Evolutionary conservation across 208 protist species (phyloP).

Genomic region (Acanthamoeba triangularis): DNA sequence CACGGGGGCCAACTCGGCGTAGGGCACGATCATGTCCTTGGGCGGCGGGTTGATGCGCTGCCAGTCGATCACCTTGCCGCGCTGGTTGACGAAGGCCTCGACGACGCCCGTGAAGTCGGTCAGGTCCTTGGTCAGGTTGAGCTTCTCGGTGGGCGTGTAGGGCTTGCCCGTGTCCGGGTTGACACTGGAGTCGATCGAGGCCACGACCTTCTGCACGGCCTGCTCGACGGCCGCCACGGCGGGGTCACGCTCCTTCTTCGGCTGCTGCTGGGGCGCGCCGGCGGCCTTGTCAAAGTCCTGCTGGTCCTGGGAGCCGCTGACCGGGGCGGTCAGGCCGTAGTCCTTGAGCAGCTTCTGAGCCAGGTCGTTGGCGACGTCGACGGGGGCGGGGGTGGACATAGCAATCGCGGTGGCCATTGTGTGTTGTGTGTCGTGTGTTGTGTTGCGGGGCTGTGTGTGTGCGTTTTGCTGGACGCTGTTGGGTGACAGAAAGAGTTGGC

Average conservation of each 20-base stretch:
- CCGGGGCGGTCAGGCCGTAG: too few species aligned
- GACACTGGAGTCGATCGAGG: background rate
- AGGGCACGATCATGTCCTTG: conserved; percentile 77
- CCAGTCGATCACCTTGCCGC: conserved; percentile 89
- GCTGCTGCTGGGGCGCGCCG: background rate
- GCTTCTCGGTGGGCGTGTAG: conserved; percentile 52
- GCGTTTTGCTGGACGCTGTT: too few species aligned
- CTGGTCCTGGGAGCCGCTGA: background rate
- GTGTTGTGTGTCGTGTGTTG: too few species aligned
- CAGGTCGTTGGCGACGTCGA: too few species aligned
- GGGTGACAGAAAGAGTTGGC: too few species aligned
- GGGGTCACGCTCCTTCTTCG: background rate
- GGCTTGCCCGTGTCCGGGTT: background rate
- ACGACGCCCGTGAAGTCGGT: conserved; percentile 80
- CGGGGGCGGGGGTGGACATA: too few species aligned
- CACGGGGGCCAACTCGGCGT: conserved; percentile 72
- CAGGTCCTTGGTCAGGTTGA: conserved; percentile 79
- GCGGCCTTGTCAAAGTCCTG: background rate
- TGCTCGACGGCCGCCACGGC: background rate
- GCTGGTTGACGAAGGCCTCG: conserved; percentile 81
- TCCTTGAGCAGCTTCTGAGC: too few species aligned
- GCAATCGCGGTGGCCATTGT: too few species aligned
- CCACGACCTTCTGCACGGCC: conserved; percentile 14
- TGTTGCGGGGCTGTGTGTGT: too few species aligned
- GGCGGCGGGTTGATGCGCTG: conserved; percentile 81